phyloP scores from a whole-genome alignment of 192 early-diverging fungal genomes.

The Helicostylum pulchrum region DNA sequence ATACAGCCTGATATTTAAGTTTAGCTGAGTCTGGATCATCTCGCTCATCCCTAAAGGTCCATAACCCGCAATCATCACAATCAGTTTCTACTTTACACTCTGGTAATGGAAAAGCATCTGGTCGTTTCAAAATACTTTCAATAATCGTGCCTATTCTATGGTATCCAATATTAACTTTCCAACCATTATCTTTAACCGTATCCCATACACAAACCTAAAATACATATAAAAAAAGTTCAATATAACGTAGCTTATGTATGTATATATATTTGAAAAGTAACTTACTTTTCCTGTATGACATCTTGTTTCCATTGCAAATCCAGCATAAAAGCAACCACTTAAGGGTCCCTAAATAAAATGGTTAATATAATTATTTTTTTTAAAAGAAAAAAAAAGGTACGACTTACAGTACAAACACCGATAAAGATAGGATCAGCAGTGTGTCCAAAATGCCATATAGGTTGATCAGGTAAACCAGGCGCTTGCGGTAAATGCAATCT shows the following conservation, averaged over 20 bases:
- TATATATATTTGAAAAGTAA: background rate
- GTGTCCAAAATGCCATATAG: conserved; percentile 92
- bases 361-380: conserved; percentile 69
- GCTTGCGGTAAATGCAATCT: conserved; percentile 77
- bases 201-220: conserved; percentile 60
- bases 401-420: conserved; percentile 66
- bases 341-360: conserved; percentile 44
- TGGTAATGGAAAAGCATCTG: conserved; percentile 37
- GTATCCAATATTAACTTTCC: conserved; percentile 69
- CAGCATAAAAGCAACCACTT: conserved; percentile 37
- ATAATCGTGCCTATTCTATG: conserved; percentile 82
- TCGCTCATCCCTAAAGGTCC: conserved; percentile 62
- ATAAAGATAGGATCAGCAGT: conserved; percentile 88
- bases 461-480: conserved; percentile 54
- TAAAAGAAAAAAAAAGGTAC: conserved; percentile 39
- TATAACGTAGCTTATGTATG: background rate
- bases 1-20: too few species aligned
- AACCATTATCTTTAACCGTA: conserved; percentile 57
- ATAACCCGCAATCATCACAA: conserved; percentile 78
- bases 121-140: conserved; percentile 54
- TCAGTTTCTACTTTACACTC: conserved; percentile 49
- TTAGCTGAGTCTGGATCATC: background rate
- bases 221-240: background rate
- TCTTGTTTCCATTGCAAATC: conserved; percentile 44
- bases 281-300: conserved; percentile 47